phyloP scores from a whole-genome alignment of 768 basidiomycete genomes.

The Mrakia gelida region DNA sequence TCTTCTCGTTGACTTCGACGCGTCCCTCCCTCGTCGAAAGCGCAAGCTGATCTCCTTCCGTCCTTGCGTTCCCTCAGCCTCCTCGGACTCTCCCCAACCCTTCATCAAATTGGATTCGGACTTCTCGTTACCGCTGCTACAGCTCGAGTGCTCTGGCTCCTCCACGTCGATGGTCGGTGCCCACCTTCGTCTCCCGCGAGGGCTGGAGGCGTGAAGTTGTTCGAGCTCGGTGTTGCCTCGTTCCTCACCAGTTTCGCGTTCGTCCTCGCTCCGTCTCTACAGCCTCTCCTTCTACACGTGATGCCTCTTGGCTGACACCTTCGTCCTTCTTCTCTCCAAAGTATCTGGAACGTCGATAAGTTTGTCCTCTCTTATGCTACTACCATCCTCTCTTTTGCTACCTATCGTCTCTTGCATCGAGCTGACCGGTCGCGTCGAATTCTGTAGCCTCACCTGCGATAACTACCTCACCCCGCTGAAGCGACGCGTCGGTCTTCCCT shows the following conservation, averaged over 20 bases:
- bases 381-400: too few species aligned
- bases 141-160: slow-evolving; percentile 19
- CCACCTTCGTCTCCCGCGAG: not conserved
- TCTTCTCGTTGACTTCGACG: not conserved
- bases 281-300: too few species aligned
- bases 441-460: slow-evolving; percentile 11
- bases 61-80: not conserved
- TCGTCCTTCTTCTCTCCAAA: too few species aligned
- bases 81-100: slow-evolving; percentile 12
- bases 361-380: not conserved
- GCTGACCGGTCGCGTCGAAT: not conserved
- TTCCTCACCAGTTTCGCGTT: slow-evolving; percentile 11
- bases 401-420: not conserved
- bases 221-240: not conserved
- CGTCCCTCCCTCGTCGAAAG: not conserved
- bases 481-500: not conserved
- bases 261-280: too few species aligned
- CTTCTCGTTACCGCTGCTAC: slow-evolving; percentile 22
- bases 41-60: not conserved
- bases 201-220: not conserved
- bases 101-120: slow-evolving; percentile 28
- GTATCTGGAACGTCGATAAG: slow-evolving; percentile 31
- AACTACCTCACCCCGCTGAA: slow-evolving; percentile 6
- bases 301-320: too few species aligned
- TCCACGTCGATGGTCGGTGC: not conserved